phyloP scores from a whole-genome alignment of 177 flowering plant genomes.

The Tripterygium wilfordii region DNA sequence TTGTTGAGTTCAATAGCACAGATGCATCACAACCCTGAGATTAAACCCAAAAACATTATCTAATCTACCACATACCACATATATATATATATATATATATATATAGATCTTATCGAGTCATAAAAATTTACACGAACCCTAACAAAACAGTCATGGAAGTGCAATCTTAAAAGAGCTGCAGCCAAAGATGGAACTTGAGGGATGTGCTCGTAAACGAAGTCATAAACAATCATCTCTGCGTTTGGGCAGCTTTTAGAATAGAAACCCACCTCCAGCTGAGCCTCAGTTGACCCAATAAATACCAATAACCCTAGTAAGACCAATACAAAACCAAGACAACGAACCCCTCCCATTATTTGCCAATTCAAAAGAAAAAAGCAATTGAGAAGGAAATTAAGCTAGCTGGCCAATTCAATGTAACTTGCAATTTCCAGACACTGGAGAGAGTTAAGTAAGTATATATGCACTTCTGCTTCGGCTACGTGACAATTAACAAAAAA shows the following conservation, averaged over 20 bases:
- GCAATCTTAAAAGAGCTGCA: slow-evolving; percentile 51
- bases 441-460: too few relatives aligned
- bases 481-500: too few relatives aligned
- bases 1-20: slow-evolving; percentile 49
- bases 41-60: neutral
- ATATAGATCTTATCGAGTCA: too few relatives aligned
- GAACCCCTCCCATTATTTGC: slow-evolving; percentile 17
- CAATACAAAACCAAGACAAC: slow-evolving; percentile 7
- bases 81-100: too few relatives aligned
- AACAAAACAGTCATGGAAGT: slow-evolving; percentile 75
- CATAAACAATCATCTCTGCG: slow-evolving; percentile 36
- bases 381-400: too few relatives aligned
- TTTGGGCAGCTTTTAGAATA: slow-evolving; percentile 39
- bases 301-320: slow-evolving; percentile 19
- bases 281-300: slow-evolving; percentile 18
- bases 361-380: too few relatives aligned
- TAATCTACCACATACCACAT: neutral
- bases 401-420: too few relatives aligned
- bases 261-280: slow-evolving; percentile 31
- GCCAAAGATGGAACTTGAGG: slow-evolving; percentile 53
- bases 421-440: too few relatives aligned
- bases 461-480: too few relatives aligned
- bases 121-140: slow-evolving; percentile 24
- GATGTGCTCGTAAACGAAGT: slow-evolving; percentile 38
- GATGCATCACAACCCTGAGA: slow-evolving; percentile 78